Conservation (phyloP, 2,329 filamentous ascomycete species). For the Hymenoscyphus infarciens region DNA sequence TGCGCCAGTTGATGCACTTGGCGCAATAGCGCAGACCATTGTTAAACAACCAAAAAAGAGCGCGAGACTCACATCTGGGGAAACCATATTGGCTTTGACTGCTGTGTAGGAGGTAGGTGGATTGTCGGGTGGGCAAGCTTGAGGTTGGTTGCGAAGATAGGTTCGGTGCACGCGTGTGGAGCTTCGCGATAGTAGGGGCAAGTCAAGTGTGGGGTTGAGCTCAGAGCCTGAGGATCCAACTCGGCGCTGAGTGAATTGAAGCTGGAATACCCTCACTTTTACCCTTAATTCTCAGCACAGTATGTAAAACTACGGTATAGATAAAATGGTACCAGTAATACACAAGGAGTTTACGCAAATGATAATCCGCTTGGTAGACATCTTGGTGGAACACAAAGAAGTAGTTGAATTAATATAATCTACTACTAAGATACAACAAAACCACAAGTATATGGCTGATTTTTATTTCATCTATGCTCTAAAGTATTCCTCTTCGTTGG, state of each 20-base stretch:
- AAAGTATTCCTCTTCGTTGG: no score
- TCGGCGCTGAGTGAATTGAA: neutral
- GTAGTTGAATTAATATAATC: no score
- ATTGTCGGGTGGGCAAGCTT: neutral
- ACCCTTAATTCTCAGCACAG: no score
- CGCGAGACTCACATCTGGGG: neutral
- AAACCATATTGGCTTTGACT: neutral
- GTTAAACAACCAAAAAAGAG: neutral
- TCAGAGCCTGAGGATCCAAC: neutral
- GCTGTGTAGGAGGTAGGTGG: neutral
- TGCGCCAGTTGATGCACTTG: neutral
- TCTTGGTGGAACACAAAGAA: no score
- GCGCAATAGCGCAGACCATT: neutral
- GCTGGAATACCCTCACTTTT: no score
- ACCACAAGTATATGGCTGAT: no score
- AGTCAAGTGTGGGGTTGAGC: neutral
- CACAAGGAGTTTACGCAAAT: no score
- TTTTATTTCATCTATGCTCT: no score
- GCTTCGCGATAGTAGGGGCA: neutral
- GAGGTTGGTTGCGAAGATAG: neutral
- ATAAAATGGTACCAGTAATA: no score
- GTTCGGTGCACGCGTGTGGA: neutral
- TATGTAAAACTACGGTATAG: no score
- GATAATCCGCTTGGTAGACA: no score
- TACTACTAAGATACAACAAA: no score